Evolutionary conservation across 208 protist genomes (phyloP), one percentile per base, ranked within the genome.

Genomic region (Crithidia acanthocephali): DNA sequence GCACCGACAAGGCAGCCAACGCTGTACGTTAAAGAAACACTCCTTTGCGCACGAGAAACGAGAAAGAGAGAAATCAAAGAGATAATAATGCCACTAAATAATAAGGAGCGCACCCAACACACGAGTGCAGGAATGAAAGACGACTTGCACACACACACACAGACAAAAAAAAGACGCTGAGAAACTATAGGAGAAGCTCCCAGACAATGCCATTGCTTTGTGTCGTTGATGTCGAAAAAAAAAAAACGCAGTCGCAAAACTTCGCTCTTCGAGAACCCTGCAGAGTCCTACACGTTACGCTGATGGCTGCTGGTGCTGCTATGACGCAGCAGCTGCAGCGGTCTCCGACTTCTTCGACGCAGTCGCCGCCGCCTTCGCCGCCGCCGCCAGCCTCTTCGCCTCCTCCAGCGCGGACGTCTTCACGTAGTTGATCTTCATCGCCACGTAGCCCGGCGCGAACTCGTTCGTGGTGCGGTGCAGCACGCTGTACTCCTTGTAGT

Each of bases 351-450:
- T 62, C 45, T 55, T 48, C 10, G 51, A 30, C 55, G 33, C 42
- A 15, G 45, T 51, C 0, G 40, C 53, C 0, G 42, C 59, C 27
- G 47, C 25, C 50, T 45, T 68, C 45, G 32, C 42, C 40, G 61
- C 45, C 8, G 40, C 62, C 3, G 51, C 48, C 18, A 32, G 58
- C 35, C 37, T 48, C 25, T 71, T 42, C 61, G 23, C 74, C 28
- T 82, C 75, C 22, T 84, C 57, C 30, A 70, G 50, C 23, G 59
- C 65, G 5, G 53, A 37, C 59, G 68, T 77, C 74, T 53, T 79
- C 2, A 91, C 79, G 68, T 94, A 96, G 81, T 96, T 96, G 13
- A 89, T 73, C 60, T 94, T 94, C 79, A 96, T 84, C n/a, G 87
- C 85, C 37, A 88, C 80, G 75, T 93, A 92, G 3, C 88, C 87